Base-by-base conservation (phyloP, 2,329 filamentous ascomycete genomes). In the Sclerotinia glacialis region DNA sequence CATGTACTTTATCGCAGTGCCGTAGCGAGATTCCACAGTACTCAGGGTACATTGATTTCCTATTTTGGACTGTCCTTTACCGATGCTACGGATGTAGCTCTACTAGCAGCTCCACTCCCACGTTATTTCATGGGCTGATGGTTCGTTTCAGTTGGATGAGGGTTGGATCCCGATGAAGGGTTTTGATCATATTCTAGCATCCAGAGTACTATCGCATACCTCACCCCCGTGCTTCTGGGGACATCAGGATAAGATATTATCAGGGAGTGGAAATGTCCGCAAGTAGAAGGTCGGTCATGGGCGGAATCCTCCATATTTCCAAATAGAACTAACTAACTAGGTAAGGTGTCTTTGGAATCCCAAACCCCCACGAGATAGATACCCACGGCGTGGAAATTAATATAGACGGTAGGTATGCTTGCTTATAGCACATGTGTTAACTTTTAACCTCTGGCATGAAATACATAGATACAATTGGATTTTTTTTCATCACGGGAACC, bases 11-110 rank as follows among this genome's bases (percentile, higher is more conserved):
- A n/a, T 59, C 55, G 55, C 40, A 16, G 14, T 14, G n/a, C 26
- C 5, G 56, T 46, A 59, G 56, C 56, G 56, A 59, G 56, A 11
- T 59, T n/a, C 44, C 26, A 46, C n/a, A 11, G 42, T 34, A 3
- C 28, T 34, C 26, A 34, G 12, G 42, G 46, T 47, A 47, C 42
- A 47, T 59, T 11, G 7, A 46, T 9, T 59, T 46, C 18, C 52
- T 34, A 34, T 7, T 54, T n/a, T 9, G 18, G n/a, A n/a, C 9
- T 14, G 44, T 59, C 26, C 55, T 44, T 31, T 58, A 31, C 16
- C 55, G 5, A 59, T 46, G 9, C 46, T 31, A 58, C 9, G 9
- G 26, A 7, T 18, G 55, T 16, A 44, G 34, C 5, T 58, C n/a
- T 40, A 14, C 14, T 40, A 14, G 37, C 5, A 16, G 37, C 26